Evolutionary conservation across 352 stramenopile genomes (phyloP).

Genomic region (Thalassiosira exigua): DNA sequence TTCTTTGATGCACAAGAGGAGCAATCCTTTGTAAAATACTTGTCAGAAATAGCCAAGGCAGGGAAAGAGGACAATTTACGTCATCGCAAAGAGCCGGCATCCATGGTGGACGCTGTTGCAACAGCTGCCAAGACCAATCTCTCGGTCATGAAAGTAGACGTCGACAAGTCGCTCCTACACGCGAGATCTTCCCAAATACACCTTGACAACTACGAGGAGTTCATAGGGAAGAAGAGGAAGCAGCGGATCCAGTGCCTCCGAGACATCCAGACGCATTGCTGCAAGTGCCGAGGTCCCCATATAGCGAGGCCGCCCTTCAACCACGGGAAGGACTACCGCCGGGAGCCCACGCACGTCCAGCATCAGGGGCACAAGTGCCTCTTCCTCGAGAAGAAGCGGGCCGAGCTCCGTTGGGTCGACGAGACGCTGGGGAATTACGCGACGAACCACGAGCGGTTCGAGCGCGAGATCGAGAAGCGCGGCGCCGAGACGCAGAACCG

Average conservation of each 20-base stretch:
- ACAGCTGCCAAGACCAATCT: slow-evolving; percentile 31
- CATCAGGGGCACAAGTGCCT: slow-evolving; percentile 35
- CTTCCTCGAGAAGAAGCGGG: slow-evolving; percentile 50
- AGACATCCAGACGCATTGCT: slow-evolving; percentile 53
- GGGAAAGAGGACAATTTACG: too few species aligned
- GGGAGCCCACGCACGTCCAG: slow-evolving; percentile 38
- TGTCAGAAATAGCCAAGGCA: slow-evolving; percentile 18
- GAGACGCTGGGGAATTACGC: slow-evolving; percentile 47
- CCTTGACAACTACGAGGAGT: slow-evolving; percentile 50
- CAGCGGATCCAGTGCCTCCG: slow-evolving; percentile 47
- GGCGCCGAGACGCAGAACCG: slow-evolving; percentile 26
- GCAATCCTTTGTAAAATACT: slow-evolving; percentile 15
- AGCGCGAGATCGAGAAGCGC: slow-evolving; percentile 38
- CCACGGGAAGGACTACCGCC: slow-evolving; percentile 50
- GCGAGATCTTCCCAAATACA: slow-evolving; percentile 32
- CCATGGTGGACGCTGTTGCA: slow-evolving; percentile 43
- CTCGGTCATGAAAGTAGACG: slow-evolving; percentile 49
- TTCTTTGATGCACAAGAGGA: slow-evolving; percentile 24
- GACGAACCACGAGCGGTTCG: slow-evolving; percentile 41
- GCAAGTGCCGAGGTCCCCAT: slow-evolving; percentile 51
- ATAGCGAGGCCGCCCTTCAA: slow-evolving; percentile 56
- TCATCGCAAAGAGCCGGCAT: slow-evolving; percentile 13
- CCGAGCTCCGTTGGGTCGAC: slow-evolving; percentile 49
- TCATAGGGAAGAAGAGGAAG: slow-evolving; percentile 54
- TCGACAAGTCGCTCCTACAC: slow-evolving; percentile 38